Conservation (phyloP, 108 stramenopile genomes). For the Bacterosira constricta region DNA sequence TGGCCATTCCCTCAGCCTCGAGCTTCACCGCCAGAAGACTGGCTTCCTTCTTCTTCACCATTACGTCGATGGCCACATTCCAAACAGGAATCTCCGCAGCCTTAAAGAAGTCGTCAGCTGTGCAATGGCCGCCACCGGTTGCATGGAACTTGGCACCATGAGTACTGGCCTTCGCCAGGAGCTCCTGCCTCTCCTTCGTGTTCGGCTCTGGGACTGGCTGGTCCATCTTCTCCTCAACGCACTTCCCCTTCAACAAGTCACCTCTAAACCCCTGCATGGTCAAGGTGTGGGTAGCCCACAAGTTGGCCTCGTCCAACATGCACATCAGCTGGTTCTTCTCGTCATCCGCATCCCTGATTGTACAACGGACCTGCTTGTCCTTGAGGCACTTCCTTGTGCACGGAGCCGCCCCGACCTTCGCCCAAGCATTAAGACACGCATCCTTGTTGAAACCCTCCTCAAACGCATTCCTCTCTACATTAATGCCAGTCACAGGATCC, state of each 20-base stretch:
- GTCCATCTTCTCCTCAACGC: background rate
- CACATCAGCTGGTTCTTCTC: background rate
- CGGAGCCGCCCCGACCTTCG: slow-evolving; percentile 13
- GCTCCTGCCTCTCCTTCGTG: background rate
- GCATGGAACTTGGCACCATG: background rate
- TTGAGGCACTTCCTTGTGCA: slow-evolving; percentile 2
- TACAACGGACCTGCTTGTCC: background rate
- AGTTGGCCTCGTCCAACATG: background rate
- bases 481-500: slow-evolving; percentile 7
- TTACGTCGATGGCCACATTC: too few species aligned
- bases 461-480: slow-evolving; percentile 1
- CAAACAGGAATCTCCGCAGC: too few species aligned
- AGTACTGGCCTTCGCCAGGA: background rate
- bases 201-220: background rate
- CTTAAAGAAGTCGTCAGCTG: background rate
- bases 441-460: slow-evolving; percentile 14
- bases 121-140: background rate
- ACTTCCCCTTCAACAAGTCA: background rate
- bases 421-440: background rate
- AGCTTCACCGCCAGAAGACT: too few species aligned
- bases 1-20: too few species aligned
- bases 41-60: too few species aligned
- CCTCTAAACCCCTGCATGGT: background rate
- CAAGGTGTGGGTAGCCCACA: background rate
- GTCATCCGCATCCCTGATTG: background rate